Evolutionary conservation across 164 flowering plant species (phyloP).

Genomic region (Taxillus chinensis): DNA sequence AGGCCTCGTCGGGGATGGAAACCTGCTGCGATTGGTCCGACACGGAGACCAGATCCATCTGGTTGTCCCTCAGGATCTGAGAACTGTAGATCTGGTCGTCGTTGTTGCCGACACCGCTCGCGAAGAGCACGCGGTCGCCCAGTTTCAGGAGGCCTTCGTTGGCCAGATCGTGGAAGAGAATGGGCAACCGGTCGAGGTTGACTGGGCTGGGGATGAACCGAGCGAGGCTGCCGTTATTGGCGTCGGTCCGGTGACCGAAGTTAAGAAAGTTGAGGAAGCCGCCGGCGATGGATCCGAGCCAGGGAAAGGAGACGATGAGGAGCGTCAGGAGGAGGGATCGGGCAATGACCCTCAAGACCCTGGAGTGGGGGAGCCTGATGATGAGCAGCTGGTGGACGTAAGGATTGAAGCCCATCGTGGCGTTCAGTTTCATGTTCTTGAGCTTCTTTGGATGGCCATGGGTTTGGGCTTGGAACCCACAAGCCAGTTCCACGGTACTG

Average conservation of each 20-base stretch:
- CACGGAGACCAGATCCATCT: slow-evolving; percentile 21
- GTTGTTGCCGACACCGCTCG: slow-evolving; percentile 14
- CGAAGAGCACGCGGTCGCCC: slow-evolving; percentile 28
- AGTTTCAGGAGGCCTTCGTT: slow-evolving; percentile 42
- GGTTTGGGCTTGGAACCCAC: slow-evolving; percentile 4
- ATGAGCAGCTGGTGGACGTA: slow-evolving; percentile 18
- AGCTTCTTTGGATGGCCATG: neutral
- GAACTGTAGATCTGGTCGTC: slow-evolving; percentile 1
- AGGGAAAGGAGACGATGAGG: slow-evolving; percentile 36
- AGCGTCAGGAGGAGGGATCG: slow-evolving; percentile 37
- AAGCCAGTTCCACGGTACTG: slow-evolving; percentile 9
- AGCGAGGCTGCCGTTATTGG: too few species aligned
- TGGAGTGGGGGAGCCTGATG: slow-evolving; percentile 27
- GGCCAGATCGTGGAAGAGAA: slow-evolving; percentile 39
- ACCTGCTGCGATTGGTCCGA: slow-evolving; percentile 20
- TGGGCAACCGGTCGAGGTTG: slow-evolving; percentile 12
- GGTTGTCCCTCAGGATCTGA: slow-evolving; percentile 12
- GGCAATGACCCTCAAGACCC: slow-evolving; percentile 33
- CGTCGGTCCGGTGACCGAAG: neutral
- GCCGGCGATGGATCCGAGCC: slow-evolving; percentile 14
- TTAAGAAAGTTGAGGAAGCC: slow-evolving; percentile 1
- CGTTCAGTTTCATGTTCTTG: slow-evolving; percentile 8
- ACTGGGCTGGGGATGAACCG: neutral
- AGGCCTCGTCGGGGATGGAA: slow-evolving; percentile 20
- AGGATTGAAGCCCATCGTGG: slow-evolving; percentile 8